Evolutionary conservation across 2,329 filamentous ascomycete genomes (phyloP).

Genomic region (Colletotrichum liriopes): DNA sequence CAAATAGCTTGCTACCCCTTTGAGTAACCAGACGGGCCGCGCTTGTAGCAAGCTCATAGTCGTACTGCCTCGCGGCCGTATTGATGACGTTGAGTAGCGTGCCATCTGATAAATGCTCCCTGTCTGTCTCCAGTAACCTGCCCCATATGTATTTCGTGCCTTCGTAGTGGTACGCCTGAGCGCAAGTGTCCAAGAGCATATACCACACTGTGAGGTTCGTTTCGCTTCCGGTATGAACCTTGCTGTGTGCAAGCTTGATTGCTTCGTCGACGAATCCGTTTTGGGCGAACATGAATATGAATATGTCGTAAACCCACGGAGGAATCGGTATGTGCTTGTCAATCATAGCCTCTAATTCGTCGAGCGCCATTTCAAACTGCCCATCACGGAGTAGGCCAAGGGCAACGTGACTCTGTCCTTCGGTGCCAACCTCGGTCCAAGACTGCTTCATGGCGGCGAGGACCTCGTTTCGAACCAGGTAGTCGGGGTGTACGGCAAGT

Average conservation of each 20-base stretch:
- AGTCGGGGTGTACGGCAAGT: conserved; percentile 88
- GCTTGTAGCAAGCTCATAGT: conserved; percentile 78
- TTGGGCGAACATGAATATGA: conserved; percentile 81
- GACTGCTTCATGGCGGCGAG: conserved; percentile 81
- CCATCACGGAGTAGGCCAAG: conserved; percentile 85
- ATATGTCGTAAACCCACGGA: conserved; percentile 84
- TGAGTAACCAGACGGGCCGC: conserved; percentile 77
- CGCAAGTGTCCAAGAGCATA: conserved; percentile 83
- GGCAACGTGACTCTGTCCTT: conserved; percentile 77
- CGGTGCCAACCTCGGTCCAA: conserved; percentile 76
- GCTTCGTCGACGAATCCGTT: conserved; percentile 84
- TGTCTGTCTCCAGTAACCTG: conserved; percentile 59
- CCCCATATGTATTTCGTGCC: conserved; percentile 81
- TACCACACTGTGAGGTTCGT: conserved; percentile 71
- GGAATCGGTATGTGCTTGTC: conserved; percentile 69
- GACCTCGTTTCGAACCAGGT: conserved; percentile 80
- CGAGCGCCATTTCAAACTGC: conserved; percentile 85
- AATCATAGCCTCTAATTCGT: conserved; percentile 78
- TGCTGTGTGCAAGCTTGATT: conserved; percentile 75
- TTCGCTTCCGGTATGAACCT: conserved; percentile 59
- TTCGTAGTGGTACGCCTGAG: conserved; percentile 73
- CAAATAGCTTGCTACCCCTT: conserved; percentile 70
- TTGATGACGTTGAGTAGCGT: conserved; percentile 79
- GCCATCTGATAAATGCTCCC: conserved; percentile 75
- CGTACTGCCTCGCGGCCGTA: conserved; percentile 78